phyloP scores from a whole-genome alignment of 768 basidiomycete genomes.

The Candolleomyces efflorescens region DNA sequence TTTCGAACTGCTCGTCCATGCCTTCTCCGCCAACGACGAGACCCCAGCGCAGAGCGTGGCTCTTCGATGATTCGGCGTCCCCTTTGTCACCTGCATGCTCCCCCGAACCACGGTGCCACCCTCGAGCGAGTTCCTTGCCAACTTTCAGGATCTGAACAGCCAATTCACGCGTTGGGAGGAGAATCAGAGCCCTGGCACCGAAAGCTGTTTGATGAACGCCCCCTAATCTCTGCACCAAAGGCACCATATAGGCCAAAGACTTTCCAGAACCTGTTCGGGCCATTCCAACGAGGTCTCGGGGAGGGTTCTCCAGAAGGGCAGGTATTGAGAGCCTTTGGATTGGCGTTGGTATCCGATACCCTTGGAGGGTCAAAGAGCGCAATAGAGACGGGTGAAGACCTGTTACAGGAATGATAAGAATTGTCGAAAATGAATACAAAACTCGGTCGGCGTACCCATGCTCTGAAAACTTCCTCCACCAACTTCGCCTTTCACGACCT shows the following conservation, averaged over 20 bases:
- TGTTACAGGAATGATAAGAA: constrained; percentile 22
- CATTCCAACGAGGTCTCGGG: constrained; percentile 95
- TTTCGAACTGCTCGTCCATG: constrained; percentile 93
- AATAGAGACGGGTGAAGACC: constrained; percentile 82
- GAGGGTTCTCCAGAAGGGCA: constrained; percentile 74
- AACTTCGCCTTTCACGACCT: constrained; percentile 67
- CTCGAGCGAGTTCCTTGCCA: constrained; percentile 88
- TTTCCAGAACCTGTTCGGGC: constrained; percentile 98
- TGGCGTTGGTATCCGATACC: constrained; percentile 92
- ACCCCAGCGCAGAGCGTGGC: constrained; percentile 79
- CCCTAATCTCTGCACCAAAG: constrained; percentile 81
- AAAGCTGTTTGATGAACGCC: constrained; percentile 76
- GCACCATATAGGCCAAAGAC: constrained; percentile 93
- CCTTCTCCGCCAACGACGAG: constrained; percentile 94
- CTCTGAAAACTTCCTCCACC: constrained; percentile 95
- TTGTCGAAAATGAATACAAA: background rate
- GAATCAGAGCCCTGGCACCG: constrained; percentile 81
- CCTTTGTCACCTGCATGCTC: constrained; percentile 77
- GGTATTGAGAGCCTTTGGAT: constrained; percentile 93
- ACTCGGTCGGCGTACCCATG: constrained; percentile 66
- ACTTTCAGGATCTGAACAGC: constrained; percentile 93
- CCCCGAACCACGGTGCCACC: constrained; percentile 60
- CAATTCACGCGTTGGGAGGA: constrained; percentile 91
- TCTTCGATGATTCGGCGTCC: constrained; percentile 48
- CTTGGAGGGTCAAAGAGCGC: constrained; percentile 84